Evolutionary conservation across 495 filamentous ascomycete species (phyloP).

Genomic region (Xylaria bambusicola): DNA sequence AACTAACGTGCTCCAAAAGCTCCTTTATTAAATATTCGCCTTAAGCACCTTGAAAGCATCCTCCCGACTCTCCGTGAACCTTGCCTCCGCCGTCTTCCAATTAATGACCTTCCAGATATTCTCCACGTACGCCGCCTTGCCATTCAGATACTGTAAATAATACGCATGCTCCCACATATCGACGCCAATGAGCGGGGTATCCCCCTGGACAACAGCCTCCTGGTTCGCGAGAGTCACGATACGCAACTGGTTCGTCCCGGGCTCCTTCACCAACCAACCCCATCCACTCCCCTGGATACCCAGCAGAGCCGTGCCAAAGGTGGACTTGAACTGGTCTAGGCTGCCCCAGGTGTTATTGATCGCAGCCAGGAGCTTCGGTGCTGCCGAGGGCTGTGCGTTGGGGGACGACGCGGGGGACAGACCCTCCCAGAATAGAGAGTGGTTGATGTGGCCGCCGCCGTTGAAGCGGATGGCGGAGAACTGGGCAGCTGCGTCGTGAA

Average conservation of each 20-base stretch:
- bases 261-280: slow-evolving; percentile 91
- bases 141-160: slow-evolving; percentile 93
- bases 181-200: slow-evolving; percentile 82
- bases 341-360: slow-evolving; percentile 68
- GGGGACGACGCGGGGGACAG: slow-evolving; percentile 63
- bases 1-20: too few relatives aligned
- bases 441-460: slow-evolving; percentile 90
- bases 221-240: slow-evolving; percentile 89
- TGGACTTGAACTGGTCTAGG: slow-evolving; percentile 70
- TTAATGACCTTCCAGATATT: slow-evolving; percentile 98
- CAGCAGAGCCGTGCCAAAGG: slow-evolving; percentile 71
- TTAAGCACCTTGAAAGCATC: slow-evolving; percentile 39
- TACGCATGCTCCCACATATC: slow-evolving; percentile 88
- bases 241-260: slow-evolving; percentile 66
- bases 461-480: slow-evolving; percentile 87
- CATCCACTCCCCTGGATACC: slow-evolving; percentile 64
- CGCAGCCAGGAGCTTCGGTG: slow-evolving; percentile 59
- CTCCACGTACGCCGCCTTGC: slow-evolving; percentile 97
- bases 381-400: slow-evolving; percentile 53
- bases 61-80: slow-evolving; percentile 56
- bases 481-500: slow-evolving; percentile 58
- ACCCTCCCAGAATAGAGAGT: slow-evolving; percentile 93
- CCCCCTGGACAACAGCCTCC: slow-evolving; percentile 88
- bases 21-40: slow-evolving; percentile 28
- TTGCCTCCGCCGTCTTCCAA: slow-evolving; percentile 91